Conservation (phyloP, 257 asterid genomes). For the Nicotiana sylvestris region DNA sequence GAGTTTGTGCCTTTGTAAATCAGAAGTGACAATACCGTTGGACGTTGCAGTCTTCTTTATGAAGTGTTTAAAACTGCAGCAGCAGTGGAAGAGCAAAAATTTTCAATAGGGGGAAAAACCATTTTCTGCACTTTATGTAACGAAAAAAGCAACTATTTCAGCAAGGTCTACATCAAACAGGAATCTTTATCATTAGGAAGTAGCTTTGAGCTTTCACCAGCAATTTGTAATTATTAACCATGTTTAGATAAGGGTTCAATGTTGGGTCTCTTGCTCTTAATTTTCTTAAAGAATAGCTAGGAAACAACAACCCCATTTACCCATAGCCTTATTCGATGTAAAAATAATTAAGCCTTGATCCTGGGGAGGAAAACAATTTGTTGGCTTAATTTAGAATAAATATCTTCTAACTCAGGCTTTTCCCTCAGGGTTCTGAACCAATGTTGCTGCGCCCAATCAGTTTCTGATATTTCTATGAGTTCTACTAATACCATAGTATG, state of each 20-base stretch:
- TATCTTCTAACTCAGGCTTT: not conserved
- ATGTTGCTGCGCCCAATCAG: too few species aligned
- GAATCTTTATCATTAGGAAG: not conserved
- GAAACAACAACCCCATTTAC: too few species aligned
- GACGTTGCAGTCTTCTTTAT: not conserved
- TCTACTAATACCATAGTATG: not conserved
- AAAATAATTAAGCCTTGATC: not conserved
- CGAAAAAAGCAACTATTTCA: not conserved
- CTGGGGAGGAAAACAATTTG: not conserved
- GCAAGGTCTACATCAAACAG: not conserved
- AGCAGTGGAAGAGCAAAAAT: not conserved
- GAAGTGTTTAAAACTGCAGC: not conserved
- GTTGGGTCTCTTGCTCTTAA: too few species aligned
- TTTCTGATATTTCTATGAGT: slow-evolving; percentile 1
- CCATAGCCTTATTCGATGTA: not conserved
- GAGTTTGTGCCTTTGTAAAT: not conserved
- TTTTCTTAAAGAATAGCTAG: too few species aligned
- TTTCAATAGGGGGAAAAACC: not conserved
- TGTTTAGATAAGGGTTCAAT: too few species aligned
- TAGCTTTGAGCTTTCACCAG: too few species aligned
- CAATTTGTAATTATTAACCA: too few species aligned
- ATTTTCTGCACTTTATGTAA: not conserved
- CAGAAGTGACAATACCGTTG: not conserved
- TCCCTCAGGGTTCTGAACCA: not conserved
- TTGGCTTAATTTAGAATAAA: not conserved